phyloP scores from a whole-genome alignment of 2,329 filamentous ascomycete genomes.

The Didymella arachidicola region DNA sequence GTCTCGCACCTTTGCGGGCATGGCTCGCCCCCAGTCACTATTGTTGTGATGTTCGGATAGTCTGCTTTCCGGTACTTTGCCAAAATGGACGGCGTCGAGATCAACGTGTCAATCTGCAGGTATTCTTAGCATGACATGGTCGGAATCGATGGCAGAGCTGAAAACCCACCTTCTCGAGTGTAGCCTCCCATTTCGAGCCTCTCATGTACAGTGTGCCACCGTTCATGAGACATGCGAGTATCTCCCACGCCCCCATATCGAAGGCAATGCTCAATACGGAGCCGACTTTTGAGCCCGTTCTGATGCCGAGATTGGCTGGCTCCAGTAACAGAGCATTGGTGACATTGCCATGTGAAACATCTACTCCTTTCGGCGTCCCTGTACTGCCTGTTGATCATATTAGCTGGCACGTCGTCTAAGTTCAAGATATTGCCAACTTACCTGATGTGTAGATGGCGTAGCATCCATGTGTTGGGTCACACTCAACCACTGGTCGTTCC shows the following conservation, averaged over 20 bases:
- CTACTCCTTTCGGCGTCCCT: constrained; percentile 66
- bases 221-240: constrained; percentile 65
- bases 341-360: constrained; percentile 64
- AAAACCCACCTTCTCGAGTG: constrained; percentile 55
- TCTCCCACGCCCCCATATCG: constrained; percentile 70
- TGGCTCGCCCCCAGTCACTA: constrained; percentile 65
- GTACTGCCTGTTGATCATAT: constrained; percentile 55
- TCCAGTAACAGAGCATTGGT: constrained; percentile 61
- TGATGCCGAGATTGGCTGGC: constrained; percentile 62
- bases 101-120: constrained; percentile 60
- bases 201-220: constrained; percentile 64
- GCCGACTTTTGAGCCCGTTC: constrained; percentile 60
- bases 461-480: constrained; percentile 36
- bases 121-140: constrained; percentile 12
- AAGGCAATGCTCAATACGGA: constrained; percentile 67
- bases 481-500: constrained; percentile 27
- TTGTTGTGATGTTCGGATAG: constrained; percentile 61
- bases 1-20: constrained; percentile 54
- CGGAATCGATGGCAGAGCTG: background rate
- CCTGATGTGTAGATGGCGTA: constrained; percentile 62
- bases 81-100: constrained; percentile 64
- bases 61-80: constrained; percentile 58
- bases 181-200: constrained; percentile 59
- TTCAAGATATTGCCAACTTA: constrained; percentile 9
- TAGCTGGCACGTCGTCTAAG: constrained; percentile 1